phyloP scores from a whole-genome alignment of 495 filamentous ascomycete species.

The Delitschia confertaspora region DNA sequence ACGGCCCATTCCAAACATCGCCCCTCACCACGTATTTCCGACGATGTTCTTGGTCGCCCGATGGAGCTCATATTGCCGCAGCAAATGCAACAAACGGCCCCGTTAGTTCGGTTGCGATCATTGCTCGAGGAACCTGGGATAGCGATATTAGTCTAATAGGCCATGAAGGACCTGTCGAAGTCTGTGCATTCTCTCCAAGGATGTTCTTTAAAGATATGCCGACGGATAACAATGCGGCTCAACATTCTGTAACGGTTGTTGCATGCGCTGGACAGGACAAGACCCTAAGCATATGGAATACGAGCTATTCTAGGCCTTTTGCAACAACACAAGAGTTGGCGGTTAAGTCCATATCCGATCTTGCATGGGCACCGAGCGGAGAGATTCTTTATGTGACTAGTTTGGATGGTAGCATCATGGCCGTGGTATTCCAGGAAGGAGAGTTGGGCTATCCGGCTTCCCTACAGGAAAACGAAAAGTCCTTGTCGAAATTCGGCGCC shows the following conservation, averaged over 20 bases:
- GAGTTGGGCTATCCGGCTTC: conserved; percentile 67
- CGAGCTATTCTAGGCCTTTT: conserved; percentile 80
- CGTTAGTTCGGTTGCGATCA: conserved; percentile 92
- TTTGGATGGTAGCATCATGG: conserved; percentile 78
- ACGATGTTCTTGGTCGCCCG: conserved; percentile 92
- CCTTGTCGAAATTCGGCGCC: conserved; percentile 83
- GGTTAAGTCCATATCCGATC: conserved; percentile 81
- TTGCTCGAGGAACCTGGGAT: conserved; percentile 87
- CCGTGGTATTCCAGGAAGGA: conserved; percentile 59
- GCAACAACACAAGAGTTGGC: conserved; percentile 81
- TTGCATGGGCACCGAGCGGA: conserved; percentile 92
- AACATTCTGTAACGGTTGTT: conserved; percentile 76
- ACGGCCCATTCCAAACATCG: conserved; percentile 71
- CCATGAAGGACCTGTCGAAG: conserved; percentile 92
- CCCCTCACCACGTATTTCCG: conserved; percentile 96
- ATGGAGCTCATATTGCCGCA: conserved; percentile 93
- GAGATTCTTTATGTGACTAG: conserved; percentile 76
- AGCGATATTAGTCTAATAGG: conserved; percentile 96
- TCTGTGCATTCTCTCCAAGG: conserved; percentile 91
- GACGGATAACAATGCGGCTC: conserved; percentile 38
- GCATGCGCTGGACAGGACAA: conserved; percentile 96
- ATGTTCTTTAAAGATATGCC: conserved; percentile 68
- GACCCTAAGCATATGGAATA: conserved; percentile 93
- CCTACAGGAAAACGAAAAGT: conserved; percentile 82
- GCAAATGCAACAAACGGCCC: conserved; percentile 95